Percentiles rank a stretch among this genome's conserved stretches.
Evolutionary conservation across 331 rosid genomes (phyloP).

Genomic region (Cydonia oblonga): DNA sequence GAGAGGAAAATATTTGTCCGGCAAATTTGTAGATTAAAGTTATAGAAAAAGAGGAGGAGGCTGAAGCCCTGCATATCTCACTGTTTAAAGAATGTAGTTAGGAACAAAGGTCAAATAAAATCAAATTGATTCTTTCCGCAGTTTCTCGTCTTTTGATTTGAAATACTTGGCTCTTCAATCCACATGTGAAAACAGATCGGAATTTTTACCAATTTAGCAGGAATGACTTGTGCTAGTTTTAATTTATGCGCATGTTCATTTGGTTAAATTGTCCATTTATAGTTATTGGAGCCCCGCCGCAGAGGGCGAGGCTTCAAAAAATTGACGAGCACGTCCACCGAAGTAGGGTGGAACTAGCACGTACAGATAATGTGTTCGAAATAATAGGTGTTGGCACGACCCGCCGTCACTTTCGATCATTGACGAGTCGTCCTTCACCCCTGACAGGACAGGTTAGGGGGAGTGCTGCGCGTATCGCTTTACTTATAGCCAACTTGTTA

Average conservation of each 20-base stretch:
- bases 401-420: conserved; percentile 70
- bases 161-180: no score
- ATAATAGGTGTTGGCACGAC: conserved; percentile 69
- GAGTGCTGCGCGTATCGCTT: accelerated
- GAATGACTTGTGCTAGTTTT: no score
- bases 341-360: conserved; percentile 56
- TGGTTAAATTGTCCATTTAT: no score
- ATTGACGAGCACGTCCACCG: conserved; percentile 67
- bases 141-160: neutral
- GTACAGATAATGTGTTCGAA: conserved; percentile 40
- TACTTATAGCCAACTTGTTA: neutral
- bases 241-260: no score
- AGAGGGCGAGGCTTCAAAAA: conserved; percentile 47
- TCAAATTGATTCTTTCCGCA: neutral
- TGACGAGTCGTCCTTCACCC: conserved; percentile 53
- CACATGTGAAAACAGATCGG: no score
- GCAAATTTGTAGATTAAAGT: neutral
- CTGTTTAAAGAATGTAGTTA: neutral
- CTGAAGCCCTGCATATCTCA: neutral
- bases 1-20: neutral
- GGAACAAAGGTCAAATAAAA: neutral
- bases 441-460: conserved; percentile 46
- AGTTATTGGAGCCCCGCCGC: conserved; percentile 2
- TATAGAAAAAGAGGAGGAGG: neutral
- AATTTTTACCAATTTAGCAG: no score